Percentiles rank a stretch among this genome's conserved stretches.
Conservation (phyloP, 164 flowering plant species). For the Sedum album region DNA sequence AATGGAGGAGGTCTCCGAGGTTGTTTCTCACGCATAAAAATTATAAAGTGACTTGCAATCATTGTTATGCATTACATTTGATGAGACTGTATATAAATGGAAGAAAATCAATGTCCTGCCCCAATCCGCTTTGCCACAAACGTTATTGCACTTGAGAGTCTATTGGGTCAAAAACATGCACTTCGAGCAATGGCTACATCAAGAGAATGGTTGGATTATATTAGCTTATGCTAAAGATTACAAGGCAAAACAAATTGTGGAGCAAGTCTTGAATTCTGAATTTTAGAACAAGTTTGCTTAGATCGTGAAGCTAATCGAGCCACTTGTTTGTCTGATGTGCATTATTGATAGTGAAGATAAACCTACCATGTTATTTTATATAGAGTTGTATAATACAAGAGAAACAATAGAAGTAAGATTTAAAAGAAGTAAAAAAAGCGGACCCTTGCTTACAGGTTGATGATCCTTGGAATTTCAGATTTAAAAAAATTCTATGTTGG, state of each 20-base stretch:
- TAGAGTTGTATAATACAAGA: too few species aligned
- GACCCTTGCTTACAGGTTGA: background rate
- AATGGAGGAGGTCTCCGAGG: background rate
- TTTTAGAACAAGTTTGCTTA: too few species aligned
- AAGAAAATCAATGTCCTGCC: background rate
- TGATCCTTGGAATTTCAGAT: background rate
- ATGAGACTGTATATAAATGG: background rate
- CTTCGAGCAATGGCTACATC: background rate
- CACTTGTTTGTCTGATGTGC: background rate
- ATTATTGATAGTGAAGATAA: background rate
- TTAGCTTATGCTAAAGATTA: slow-evolving; percentile 4
- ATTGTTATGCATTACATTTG: background rate
- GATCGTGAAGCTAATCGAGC: too few species aligned
- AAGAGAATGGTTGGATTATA: background rate
- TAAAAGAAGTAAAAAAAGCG: too few species aligned
- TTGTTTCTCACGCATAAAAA: background rate
- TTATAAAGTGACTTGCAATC: too few species aligned
- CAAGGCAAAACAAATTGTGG: background rate
- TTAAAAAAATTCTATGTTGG: background rate
- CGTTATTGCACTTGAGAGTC: background rate
- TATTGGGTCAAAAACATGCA: background rate
- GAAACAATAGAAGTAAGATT: too few species aligned
- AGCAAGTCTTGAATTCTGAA: too few species aligned
- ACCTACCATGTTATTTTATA: background rate
- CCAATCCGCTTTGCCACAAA: background rate